Base-by-base conservation (phyloP, 2,329 filamentous ascomycete species). In the Aureobasidium sp. region DNA sequence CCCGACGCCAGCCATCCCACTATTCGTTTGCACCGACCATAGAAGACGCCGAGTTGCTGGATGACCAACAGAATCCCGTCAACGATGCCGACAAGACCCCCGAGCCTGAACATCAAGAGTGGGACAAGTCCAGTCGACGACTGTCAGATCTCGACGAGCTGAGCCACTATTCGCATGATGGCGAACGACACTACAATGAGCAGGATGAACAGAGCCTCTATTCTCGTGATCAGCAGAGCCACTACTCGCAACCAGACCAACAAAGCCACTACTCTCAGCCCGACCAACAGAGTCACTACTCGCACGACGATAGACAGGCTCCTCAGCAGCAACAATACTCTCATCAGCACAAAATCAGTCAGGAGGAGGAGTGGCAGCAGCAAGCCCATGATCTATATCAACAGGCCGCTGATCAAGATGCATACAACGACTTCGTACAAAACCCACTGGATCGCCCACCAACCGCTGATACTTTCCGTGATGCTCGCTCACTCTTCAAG, bases 401-500 rank as follows among this genome's bases (percentile, higher is more conserved):
- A 36, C 59, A 47, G 27, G 50, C 48, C n/a, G 47, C 47, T 20
- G 32, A 41, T 8, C 59, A 61, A 10, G n/a, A 61, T 36, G 39
- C 34, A 15, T 61, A 51, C 59, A 47, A 61, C 26, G 29, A 51
- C 8, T 60, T 41, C 20, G 26, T 55, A 13, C 47, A 60, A 6
- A 46, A 61, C 26, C 53, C 64, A 9, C 69, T 73, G 9, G 78
- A 79, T 43, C 76, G 82, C 43, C 79, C 78, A 15, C 73, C 73
- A 10, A 84, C 83, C 3, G 77, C 82, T 10, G 82, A 82, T 61
- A 89, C 87, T 2, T 86, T 81, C 63, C 85, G 87, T 36, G 85
- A 89, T 70, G 84, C 84, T 20, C 78, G 85, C 65, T 76, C 81
- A 43, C 83, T 89, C 3, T 94, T 93, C 77, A 82, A 85, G 46